Conservation (phyloP, 129 eudicot species). For the Flaveria trinervia region DNA sequence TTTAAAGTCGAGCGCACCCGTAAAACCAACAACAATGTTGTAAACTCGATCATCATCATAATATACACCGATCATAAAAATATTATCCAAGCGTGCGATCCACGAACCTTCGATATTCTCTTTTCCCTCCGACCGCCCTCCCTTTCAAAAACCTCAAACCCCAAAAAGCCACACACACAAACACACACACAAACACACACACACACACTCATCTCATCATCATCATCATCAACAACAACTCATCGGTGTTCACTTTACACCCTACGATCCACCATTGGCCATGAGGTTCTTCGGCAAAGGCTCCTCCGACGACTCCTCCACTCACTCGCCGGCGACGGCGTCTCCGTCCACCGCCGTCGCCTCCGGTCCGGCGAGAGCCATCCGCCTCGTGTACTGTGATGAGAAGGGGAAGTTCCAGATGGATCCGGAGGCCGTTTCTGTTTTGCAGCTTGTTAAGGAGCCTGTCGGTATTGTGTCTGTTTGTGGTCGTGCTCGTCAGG, state of each 20-base stretch:
- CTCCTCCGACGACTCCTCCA: constrained; percentile 55
- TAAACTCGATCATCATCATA: too few relatives aligned
- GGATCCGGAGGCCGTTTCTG: constrained; percentile 94
- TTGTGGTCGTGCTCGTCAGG: constrained; percentile 98
- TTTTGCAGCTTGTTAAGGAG: constrained; percentile 82
- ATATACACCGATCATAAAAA: too few relatives aligned
- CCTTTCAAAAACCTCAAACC: neutral
- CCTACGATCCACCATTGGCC: constrained; percentile 15
- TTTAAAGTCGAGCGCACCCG: too few relatives aligned
- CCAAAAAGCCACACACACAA: neutral
- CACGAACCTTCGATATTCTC: constrained; percentile 5
- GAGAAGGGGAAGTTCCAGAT: constrained; percentile 87
- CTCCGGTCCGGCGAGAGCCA: constrained; percentile 80
- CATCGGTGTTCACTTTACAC: constrained; percentile 27
- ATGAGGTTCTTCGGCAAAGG: constrained; percentile 46
- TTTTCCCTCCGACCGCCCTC: constrained; percentile 12
- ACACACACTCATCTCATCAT: neutral
- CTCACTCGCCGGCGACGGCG: constrained; percentile 35
- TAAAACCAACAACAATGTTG: too few relatives aligned
- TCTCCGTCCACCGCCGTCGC: constrained; percentile 39
- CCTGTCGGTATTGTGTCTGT: constrained; percentile 96
- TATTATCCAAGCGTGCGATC: neutral
- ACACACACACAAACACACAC: neutral
- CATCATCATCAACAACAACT: constrained; percentile 7
- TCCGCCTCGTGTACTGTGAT: constrained; percentile 88